Percentiles rank a stretch among this genome's conserved stretches.
Evolutionary conservation across 75 land plant species (phyloP).

Genomic region (Cunninghamia lanceolata): DNA sequence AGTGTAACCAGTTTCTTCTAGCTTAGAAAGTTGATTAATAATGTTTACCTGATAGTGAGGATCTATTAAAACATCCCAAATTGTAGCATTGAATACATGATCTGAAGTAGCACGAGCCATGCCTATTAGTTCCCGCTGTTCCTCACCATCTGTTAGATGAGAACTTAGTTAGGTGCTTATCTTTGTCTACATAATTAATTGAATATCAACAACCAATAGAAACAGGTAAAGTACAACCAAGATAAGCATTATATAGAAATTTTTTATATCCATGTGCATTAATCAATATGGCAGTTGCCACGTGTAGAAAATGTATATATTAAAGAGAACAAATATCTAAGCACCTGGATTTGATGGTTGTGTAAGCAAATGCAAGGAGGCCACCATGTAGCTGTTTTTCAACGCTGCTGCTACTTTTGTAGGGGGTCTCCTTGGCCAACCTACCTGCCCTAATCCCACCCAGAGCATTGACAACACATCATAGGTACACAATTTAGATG

Average conservation of each 20-base stretch:
- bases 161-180: constrained; percentile 42
- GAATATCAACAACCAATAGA: neutral
- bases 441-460: constrained; percentile 58
- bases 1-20: neutral
- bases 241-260: neutral
- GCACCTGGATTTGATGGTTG: constrained; percentile 58
- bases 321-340: neutral
- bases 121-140: constrained; percentile 76
- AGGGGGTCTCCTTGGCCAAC: constrained; percentile 94
- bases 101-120: constrained; percentile 99
- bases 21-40: neutral
- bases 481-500: neutral
- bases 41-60: constrained; percentile 81
- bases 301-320: neutral
- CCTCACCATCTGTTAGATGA: constrained; percentile 59
- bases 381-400: constrained; percentile 93
- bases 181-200: constrained; percentile 12
- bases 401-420: constrained; percentile 85
- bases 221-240: constrained; percentile 9
- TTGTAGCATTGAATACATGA: constrained; percentile 99
- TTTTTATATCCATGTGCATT: neutral
- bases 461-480: constrained; percentile 6
- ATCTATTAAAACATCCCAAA: constrained; percentile 99
- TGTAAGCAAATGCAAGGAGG: constrained; percentile 62
- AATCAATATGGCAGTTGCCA: neutral